A percentile compares a stretch with the other conserved stretches of the same genome.
phyloP scores from a whole-genome alignment of 2,329 filamentous ascomycete species.

The Paecilomyces sp. region DNA sequence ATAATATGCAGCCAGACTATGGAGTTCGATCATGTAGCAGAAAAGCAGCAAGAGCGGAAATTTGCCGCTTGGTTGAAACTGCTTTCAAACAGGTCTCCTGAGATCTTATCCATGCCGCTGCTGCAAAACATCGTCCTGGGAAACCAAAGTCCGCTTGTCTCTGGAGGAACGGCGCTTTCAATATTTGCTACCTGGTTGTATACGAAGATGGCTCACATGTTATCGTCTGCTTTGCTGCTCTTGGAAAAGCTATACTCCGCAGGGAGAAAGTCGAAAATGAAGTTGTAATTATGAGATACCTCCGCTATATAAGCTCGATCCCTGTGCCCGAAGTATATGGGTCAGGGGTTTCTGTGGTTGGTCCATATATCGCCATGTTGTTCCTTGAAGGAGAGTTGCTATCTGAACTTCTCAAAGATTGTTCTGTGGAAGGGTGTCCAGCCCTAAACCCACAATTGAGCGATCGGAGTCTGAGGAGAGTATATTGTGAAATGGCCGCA shows the following conservation, averaged over 20 bases:
- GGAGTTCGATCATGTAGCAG: neutral
- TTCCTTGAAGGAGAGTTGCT: neutral
- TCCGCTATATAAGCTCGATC: neutral
- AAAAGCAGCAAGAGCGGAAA: neutral
- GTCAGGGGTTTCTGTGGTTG: neutral
- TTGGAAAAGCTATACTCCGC: neutral
- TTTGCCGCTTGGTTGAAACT: neutral
- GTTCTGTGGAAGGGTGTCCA: neutral
- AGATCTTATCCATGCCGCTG: neutral
- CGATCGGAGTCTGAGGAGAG: neutral
- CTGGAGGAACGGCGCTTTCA: neutral
- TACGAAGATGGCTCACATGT: neutral
- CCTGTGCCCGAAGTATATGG: neutral
- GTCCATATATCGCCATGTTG: neutral
- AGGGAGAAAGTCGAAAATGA: neutral
- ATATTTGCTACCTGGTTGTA: neutral
- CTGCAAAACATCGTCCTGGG: neutral
- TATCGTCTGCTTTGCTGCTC: neutral
- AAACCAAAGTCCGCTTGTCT: neutral
- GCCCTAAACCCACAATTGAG: neutral
- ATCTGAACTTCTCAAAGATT: neutral
- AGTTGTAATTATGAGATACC: neutral
- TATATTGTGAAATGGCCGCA: neutral
- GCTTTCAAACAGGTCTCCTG: neutral
- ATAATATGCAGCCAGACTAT: neutral